phyloP scores from a whole-genome alignment of 139 green algal genomes.

The Spirogloea muscicola region DNA sequence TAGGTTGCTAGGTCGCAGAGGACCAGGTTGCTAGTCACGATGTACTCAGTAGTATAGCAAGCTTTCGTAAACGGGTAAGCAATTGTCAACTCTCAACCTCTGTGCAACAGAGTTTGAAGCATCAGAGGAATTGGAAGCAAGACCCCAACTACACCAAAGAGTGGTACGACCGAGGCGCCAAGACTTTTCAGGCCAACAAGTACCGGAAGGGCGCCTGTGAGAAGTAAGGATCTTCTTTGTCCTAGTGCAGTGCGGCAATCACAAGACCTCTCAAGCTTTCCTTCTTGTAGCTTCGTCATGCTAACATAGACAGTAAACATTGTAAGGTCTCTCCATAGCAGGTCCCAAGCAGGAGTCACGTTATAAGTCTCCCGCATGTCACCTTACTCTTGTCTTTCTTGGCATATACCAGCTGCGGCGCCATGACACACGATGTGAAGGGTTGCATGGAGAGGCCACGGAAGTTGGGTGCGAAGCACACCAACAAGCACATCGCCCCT shows the following conservation, averaged over 20 bases:
- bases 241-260: too few relatives aligned
- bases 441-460: conserved; percentile 91
- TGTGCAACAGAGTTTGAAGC: conserved; percentile 78
- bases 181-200: conserved; percentile 87
- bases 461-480: conserved; percentile 73
- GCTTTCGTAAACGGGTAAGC: too few relatives aligned
- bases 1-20: too few relatives aligned
- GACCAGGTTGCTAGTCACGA: too few relatives aligned
- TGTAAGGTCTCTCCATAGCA: neutral
- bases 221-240: conserved; percentile 74
- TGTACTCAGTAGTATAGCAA: too few relatives aligned
- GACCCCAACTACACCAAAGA: conserved; percentile 42
- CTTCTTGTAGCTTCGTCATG: neutral
- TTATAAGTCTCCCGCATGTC: too few relatives aligned
- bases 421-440: conserved; percentile 89
- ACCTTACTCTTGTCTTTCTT: too few relatives aligned
- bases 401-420: conserved; percentile 74
- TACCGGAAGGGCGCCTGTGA: conserved; percentile 92
- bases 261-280: too few relatives aligned
- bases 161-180: conserved; percentile 88
- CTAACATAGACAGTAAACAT: neutral
- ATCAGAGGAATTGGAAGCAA: conserved; percentile 92
- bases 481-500: conserved; percentile 75
- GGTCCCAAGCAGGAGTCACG: neutral
- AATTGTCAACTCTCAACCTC: too few relatives aligned